These are phyloP conservation scores for Diaporthe citriasiana DNA, from an alignment of 2,329 filamentous ascomycete genomes.

Conservation along the genomic window DNA sequence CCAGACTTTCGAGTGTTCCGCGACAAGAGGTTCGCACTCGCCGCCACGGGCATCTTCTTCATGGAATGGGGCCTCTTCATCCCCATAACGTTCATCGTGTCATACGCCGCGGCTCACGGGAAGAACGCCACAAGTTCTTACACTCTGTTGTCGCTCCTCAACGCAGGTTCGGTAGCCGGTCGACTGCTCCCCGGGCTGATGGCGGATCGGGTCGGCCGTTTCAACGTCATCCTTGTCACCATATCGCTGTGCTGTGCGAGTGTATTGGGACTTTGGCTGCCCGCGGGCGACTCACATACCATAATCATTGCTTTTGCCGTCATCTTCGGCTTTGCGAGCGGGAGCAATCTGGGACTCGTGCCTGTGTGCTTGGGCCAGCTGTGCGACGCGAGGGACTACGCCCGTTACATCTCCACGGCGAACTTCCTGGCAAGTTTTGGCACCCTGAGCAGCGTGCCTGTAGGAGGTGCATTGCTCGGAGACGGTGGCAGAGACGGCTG, in stretches of 20 bases:
- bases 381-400: constrained; percentile 82
- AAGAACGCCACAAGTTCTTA: constrained; percentile 74
- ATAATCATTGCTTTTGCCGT: constrained; percentile 77
- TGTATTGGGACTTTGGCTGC: constrained; percentile 80
- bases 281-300: constrained; percentile 63
- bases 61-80: constrained; percentile 80
- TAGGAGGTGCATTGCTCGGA: constrained; percentile 57
- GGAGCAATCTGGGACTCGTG: constrained; percentile 81
- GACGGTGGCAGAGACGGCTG: constrained; percentile 52
- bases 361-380: constrained; percentile 87
- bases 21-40: constrained; percentile 71
- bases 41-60: constrained; percentile 75
- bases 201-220: constrained; percentile 82
- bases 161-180: constrained; percentile 82
- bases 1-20: constrained; percentile 75
- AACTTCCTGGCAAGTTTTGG: constrained; percentile 85
- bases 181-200: constrained; percentile 82
- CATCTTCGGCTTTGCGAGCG: constrained; percentile 84
- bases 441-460: constrained; percentile 63
- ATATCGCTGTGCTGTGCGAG: constrained; percentile 68
- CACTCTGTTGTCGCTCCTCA: constrained; percentile 84
- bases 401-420: constrained; percentile 85
- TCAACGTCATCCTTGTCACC: constrained; percentile 83
- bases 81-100: constrained; percentile 82
- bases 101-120: constrained; percentile 75